These are phyloP conservation scores for Jatropha podagrica DNA, from an alignment of 441 rosid species.

Conservation along the genomic window DNA sequence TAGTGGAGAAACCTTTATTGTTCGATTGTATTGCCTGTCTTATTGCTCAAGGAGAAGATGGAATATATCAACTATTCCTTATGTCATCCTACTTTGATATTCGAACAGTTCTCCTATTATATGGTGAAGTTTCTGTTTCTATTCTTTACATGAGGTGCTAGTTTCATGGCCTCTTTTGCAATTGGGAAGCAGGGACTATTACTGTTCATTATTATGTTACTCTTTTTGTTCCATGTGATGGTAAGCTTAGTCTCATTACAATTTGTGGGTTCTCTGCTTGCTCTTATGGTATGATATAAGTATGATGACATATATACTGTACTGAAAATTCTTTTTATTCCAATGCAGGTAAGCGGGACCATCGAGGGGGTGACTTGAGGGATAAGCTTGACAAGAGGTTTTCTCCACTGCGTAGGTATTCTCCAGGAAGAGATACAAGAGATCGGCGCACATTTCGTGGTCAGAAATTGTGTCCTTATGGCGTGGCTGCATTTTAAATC, in stretches of 20 bases:
- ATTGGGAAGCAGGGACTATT: constrained; percentile 56
- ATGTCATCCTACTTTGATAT: constrained; percentile 35
- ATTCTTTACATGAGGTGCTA: constrained; percentile 45
- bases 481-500: background rate
- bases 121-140: constrained; percentile 46
- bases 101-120: constrained; percentile 35
- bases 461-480: constrained; percentile 33
- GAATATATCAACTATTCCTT: constrained; percentile 36
- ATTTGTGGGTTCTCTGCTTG: constrained; percentile 32
- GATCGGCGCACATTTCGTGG: constrained; percentile 44
- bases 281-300: constrained; percentile 24
- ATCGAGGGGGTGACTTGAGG: constrained; percentile 73
- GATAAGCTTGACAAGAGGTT: constrained; percentile 71
- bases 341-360: constrained; percentile 57
- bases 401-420: constrained; percentile 60
- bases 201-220: constrained; percentile 50
- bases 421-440: constrained; percentile 59
- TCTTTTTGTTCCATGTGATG: constrained; percentile 47
- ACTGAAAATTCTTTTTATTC: constrained; percentile 30
- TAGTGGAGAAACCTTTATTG: constrained; percentile 31
- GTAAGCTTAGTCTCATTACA: constrained; percentile 43
- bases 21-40: constrained; percentile 40
- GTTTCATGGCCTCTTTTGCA: constrained; percentile 49
- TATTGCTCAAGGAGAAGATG: constrained; percentile 47
- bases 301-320: constrained; percentile 24